Conservation (phyloP, 176 grass and related monocot species). For the Cymbopogon citratus region DNA sequence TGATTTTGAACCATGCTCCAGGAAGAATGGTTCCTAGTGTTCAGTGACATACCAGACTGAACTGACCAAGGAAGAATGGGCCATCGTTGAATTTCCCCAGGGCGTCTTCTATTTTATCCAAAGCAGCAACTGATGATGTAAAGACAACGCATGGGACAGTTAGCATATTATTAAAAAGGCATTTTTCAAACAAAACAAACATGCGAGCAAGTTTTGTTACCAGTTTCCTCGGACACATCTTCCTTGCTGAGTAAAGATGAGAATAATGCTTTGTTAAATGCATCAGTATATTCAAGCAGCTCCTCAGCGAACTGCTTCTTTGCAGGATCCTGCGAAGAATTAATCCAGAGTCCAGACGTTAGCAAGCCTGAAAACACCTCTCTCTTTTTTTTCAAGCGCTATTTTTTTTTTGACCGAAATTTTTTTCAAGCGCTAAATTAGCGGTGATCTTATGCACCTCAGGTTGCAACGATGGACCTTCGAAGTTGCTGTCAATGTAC, state of each 20-base stretch:
- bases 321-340: slow-evolving; percentile 47
- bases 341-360: neutral
- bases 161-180: no score
- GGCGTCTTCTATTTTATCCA: slow-evolving; percentile 80
- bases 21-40: neutral
- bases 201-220: slow-evolving; percentile 20
- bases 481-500: slow-evolving; percentile 67
- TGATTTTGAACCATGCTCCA: neutral
- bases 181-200: neutral
- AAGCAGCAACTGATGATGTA: slow-evolving; percentile 58
- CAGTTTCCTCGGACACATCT: slow-evolving; percentile 41
- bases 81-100: slow-evolving; percentile 76
- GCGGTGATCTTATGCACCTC: neutral
- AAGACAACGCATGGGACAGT: neutral
- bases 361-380: neutral
- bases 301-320: slow-evolving; percentile 77
- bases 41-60: slow-evolving; percentile 64
- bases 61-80: slow-evolving; percentile 78
- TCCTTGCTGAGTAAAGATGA: slow-evolving; percentile 36
- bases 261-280: slow-evolving; percentile 36
- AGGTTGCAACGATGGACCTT: slow-evolving; percentile 61
- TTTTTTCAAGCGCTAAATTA: neutral
- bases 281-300: slow-evolving; percentile 48
- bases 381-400: neutral
- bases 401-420: no score